These are phyloP conservation scores for Aureobasidium lini DNA, from an alignment of 2,329 filamentous ascomycete species.

Conservation along the genomic window DNA sequence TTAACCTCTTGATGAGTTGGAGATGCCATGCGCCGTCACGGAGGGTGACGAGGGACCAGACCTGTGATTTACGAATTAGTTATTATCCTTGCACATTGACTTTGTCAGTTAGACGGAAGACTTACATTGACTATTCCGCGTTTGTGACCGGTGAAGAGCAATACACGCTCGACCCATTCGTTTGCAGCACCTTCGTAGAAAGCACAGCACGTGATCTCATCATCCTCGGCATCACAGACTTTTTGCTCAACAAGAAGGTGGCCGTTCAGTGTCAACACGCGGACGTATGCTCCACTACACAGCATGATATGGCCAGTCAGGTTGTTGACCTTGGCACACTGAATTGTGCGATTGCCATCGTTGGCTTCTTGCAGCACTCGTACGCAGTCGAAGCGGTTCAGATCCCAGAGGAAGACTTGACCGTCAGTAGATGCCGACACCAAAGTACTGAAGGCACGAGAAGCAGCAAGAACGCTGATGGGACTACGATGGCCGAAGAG, in stretches of 20 bases:
- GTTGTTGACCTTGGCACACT: constrained; percentile 83
- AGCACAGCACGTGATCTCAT: constrained; percentile 72
- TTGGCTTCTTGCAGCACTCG: constrained; percentile 37
- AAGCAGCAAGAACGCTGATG: constrained; percentile 74
- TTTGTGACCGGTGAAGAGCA: constrained; percentile 84
- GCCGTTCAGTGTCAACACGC: constrained; percentile 84
- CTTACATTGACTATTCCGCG: constrained; percentile 77
- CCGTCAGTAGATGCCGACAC: constrained; percentile 78
- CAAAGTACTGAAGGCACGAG: constrained; percentile 80
- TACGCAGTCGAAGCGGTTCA: constrained; percentile 84
- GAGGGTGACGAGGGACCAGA: constrained; percentile 51
- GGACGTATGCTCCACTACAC: constrained; percentile 65
- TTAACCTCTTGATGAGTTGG: constrained; percentile 70
- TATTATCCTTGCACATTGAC: neutral
- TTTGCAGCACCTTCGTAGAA: constrained; percentile 89
- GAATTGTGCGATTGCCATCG: constrained; percentile 50
- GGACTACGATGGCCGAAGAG: constrained; percentile 86
- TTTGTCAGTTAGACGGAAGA: neutral
- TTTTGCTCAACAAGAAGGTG: constrained; percentile 73
- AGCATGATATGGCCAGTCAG: constrained; percentile 84
- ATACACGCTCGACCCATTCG: constrained; percentile 81
- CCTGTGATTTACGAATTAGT: constrained; percentile 26
- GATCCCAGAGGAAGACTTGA: constrained; percentile 82
- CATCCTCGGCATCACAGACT: constrained; percentile 58
- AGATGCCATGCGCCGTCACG: constrained; percentile 63